These are phyloP conservation scores for Chytriomyces sp. DNA, from an alignment of 192 early-diverging fungal genomes.

Conservation along the genomic window DNA sequence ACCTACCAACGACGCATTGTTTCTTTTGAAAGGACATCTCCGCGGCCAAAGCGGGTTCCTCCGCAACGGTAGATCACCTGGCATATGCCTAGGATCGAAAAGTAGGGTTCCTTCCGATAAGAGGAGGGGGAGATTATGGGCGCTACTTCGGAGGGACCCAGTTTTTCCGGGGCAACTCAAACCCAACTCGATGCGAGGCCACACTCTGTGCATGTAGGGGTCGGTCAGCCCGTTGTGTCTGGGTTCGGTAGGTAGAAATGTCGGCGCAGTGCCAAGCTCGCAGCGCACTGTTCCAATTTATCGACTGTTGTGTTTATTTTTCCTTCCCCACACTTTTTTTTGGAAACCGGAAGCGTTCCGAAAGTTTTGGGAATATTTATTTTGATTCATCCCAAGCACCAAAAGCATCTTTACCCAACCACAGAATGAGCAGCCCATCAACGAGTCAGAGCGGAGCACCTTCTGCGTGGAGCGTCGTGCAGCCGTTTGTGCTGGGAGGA, in stretches of 20 bases:
- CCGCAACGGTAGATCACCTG: no score
- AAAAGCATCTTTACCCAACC: neutral
- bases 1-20: no score
- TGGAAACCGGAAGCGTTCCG: neutral
- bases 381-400: neutral
- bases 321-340: neutral
- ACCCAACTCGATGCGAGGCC: no score
- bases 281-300: neutral
- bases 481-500: constrained; percentile 60
- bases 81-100: no score
- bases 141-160: no score
- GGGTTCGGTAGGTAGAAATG: neutral
- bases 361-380: neutral
- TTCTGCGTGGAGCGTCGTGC: constrained; percentile 40
- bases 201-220: no score
- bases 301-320: neutral
- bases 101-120: no score
- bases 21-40: no score
- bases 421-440: neutral
- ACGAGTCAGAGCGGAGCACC: neutral
- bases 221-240: no score
- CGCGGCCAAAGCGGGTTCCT: no score
- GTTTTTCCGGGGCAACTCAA: no score
- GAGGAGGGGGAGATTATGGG: no score
- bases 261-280: neutral